phyloP scores from a whole-genome alignment of 2,329 filamentous ascomycete species.

The Colletotrichum sp. region DNA sequence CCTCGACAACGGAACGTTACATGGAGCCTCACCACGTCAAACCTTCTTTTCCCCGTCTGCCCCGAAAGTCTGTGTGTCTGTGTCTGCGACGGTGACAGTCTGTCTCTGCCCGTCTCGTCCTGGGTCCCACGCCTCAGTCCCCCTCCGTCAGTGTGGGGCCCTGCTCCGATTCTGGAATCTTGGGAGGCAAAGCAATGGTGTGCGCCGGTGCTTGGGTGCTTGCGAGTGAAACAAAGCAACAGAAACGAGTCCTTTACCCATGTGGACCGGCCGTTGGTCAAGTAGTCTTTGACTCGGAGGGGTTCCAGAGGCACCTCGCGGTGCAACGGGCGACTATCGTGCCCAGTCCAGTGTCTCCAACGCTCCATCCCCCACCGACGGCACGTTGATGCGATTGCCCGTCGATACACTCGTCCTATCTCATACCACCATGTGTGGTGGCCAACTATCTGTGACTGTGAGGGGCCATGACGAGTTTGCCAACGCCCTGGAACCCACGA shows the following conservation, averaged over 20 bases:
- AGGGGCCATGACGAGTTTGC: slow-evolving; percentile 12
- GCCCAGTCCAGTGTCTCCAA: not conserved
- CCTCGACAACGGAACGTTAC: slow-evolving; percentile 21
- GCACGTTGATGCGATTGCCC: slow-evolving; percentile 9
- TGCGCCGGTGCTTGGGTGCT: slow-evolving; percentile 16
- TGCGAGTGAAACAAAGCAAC: slow-evolving; percentile 12
- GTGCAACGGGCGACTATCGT: slow-evolving; percentile 7
- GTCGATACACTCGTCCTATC: not conserved
- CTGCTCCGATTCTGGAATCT: not conserved
- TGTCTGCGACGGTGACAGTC: not conserved
- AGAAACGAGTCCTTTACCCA: not conserved
- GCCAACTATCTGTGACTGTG: slow-evolving; percentile 10
- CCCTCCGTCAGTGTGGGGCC: not conserved
- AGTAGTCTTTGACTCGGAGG: slow-evolving; percentile 15
- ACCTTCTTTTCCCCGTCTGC: slow-evolving; percentile 10
- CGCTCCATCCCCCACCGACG: slow-evolving; percentile 4
- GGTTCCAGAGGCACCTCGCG: slow-evolving; percentile 12
- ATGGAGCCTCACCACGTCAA: slow-evolving; percentile 21
- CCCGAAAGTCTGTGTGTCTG: not conserved
- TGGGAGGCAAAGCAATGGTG: not conserved
- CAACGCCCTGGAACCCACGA: not conserved
- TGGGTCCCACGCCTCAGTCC: not conserved
- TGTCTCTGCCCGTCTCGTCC: not conserved
- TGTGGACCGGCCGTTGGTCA: slow-evolving; percentile 17
- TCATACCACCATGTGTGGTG: slow-evolving; percentile 21